Conservation (phyloP, 2,329 filamentous ascomycete species). For the Colletotrichum echinochloae region DNA sequence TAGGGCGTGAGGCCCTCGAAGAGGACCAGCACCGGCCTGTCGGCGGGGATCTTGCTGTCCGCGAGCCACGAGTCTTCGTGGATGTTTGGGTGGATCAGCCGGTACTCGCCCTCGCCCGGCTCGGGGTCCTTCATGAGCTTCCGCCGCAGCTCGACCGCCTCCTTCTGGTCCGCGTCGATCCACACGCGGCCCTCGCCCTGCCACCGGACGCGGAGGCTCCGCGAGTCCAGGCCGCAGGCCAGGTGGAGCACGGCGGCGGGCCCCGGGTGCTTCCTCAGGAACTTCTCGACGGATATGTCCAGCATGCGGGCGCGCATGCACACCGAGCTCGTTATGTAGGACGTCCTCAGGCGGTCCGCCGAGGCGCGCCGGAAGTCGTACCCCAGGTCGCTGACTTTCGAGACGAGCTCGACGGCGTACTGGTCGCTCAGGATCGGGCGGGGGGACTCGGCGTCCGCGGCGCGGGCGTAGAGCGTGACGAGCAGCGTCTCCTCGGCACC, state of each 20-base stretch:
- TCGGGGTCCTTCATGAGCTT: conserved; percentile 43
- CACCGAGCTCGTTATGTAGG: not conserved
- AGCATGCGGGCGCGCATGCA: conserved; percentile 34
- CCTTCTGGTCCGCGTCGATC: conserved; percentile 52
- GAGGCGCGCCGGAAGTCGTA: conserved; percentile 32
- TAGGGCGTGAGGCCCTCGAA: conserved; percentile 51
- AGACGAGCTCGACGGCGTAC: conserved; percentile 32
- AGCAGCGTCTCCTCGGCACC: conserved; percentile 41
- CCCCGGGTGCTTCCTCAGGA: conserved; percentile 43
- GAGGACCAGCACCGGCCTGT: conserved; percentile 48
- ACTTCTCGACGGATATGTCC: conserved; percentile 45
- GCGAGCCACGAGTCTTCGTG: conserved; percentile 48
- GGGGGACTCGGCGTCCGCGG: conserved; percentile 32
- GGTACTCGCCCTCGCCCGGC: conserved; percentile 42
- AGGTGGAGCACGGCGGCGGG: conserved; percentile 48
- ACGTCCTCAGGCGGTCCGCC: not conserved
- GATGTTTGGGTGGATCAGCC: conserved; percentile 44
- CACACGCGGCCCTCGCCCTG: conserved; percentile 44
- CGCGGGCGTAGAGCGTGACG: conserved; percentile 38
- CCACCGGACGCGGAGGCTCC: conserved; percentile 43
- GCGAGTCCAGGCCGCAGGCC: conserved; percentile 49
- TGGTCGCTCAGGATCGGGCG: conserved; percentile 39
- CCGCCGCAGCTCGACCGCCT: conserved; percentile 49
- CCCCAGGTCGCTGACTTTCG: conserved; percentile 19
- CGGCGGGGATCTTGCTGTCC: conserved; percentile 44